A percentile compares a stretch with the other conserved stretches of the same genome.
Conservation (phyloP, 495 filamentous ascomycete species). For the Penicillium bovifimosum region DNA sequence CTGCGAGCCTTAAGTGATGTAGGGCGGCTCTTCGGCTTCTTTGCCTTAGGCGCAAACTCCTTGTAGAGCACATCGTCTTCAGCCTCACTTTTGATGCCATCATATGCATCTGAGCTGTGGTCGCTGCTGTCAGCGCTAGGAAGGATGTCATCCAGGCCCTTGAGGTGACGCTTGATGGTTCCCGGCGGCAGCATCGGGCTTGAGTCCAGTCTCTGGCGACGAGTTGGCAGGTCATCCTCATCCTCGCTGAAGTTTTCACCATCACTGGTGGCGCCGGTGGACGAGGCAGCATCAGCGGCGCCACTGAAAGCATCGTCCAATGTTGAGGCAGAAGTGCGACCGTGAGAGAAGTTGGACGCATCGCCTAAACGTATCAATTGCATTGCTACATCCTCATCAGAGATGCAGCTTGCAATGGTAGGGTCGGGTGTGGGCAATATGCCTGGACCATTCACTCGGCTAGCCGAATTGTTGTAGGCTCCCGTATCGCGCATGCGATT, state of each 20-base stretch:
- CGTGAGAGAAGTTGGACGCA: conserved; percentile 80
- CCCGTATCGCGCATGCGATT: conserved; percentile 58
- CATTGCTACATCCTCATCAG: conserved; percentile 94
- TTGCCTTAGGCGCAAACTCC: conserved; percentile 39
- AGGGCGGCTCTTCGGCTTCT: conserved; percentile 41
- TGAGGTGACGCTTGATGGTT: conserved; percentile 47
- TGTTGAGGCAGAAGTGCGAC: conserved; percentile 88
- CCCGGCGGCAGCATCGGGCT: conserved; percentile 49
- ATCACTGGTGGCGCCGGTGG: conserved; percentile 73
- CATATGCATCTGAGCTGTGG: conserved; percentile 57
- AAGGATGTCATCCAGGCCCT: conserved; percentile 56
- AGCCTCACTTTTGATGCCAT: conserved; percentile 49
- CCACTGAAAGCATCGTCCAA: conserved; percentile 88
- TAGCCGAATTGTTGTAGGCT: conserved; percentile 34
- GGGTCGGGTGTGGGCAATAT: conserved; percentile 89
- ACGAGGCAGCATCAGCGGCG: conserved; percentile 78
- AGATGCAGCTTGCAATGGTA: conserved; percentile 89
- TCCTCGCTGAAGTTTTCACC: conserved; percentile 72
- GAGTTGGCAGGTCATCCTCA: conserved; percentile 57
- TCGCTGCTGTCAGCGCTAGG: conserved; percentile 66
- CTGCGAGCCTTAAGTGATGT: conserved; percentile 31
- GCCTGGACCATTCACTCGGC: conserved; percentile 43
- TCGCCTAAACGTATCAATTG: conserved; percentile 95
- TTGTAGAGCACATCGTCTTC: conserved; percentile 44
- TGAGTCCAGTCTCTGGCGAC: conserved; percentile 56